phyloP scores from a whole-genome alignment of 768 basidiomycete species.

The Xerocomellus chrysenteron region DNA sequence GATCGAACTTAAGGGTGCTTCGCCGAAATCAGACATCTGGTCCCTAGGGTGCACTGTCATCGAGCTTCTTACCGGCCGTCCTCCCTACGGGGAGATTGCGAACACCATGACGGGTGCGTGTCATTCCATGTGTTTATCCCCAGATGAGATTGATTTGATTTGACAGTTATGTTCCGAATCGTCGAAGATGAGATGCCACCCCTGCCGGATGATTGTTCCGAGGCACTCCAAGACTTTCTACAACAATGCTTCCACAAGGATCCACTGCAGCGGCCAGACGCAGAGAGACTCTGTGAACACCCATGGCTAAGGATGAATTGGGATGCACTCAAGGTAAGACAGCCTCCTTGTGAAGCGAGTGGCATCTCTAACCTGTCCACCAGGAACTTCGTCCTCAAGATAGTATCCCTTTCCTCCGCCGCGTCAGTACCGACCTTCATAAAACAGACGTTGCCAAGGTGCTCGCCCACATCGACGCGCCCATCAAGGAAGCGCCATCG shows the following conservation, averaged over 20 bases:
- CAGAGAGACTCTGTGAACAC: constrained; percentile 85
- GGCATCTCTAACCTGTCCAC: background rate
- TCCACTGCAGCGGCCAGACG: constrained; percentile 77
- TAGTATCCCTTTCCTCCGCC: constrained; percentile 91
- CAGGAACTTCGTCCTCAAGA: constrained; percentile 88
- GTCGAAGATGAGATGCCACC: constrained; percentile 92
- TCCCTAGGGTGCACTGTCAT: constrained; percentile 93
- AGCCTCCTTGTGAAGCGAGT: background rate
- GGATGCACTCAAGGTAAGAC: constrained; percentile 70
- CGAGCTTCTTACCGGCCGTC: constrained; percentile 88
- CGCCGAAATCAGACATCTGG: constrained; percentile 94
- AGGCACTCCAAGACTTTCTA: constrained; percentile 77
- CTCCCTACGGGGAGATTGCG: constrained; percentile 86
- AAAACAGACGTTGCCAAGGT: constrained; percentile 65
- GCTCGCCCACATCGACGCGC: constrained; percentile 39
- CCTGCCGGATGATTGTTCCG: constrained; percentile 76
- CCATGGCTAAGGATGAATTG: constrained; percentile 85
- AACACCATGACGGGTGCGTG: constrained; percentile 85
- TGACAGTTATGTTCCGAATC: constrained; percentile 91
- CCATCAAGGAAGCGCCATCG: constrained; percentile 38
- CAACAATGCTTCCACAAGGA: constrained; percentile 89
- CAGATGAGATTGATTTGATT: constrained; percentile 2
- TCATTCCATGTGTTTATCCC: constrained; percentile 1
- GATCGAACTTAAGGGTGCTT: constrained; percentile 91
- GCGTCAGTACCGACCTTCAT: constrained; percentile 84